phyloP scores from a whole-genome alignment of 2,329 filamentous ascomycete species.

The Penicillium sp. region DNA sequence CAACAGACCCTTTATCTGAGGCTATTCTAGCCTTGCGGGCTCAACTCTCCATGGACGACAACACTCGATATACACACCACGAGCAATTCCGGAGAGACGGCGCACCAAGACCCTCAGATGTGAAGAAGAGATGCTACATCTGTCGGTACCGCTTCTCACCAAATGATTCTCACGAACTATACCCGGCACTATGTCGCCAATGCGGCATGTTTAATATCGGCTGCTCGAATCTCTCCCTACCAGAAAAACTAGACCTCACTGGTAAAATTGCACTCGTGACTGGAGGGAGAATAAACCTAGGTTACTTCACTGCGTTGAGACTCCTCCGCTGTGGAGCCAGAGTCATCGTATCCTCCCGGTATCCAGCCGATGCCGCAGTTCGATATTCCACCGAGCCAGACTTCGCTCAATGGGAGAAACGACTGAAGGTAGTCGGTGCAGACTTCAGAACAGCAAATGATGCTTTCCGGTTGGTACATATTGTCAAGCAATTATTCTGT shows the following conservation, averaged over 20 bases:
- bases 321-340: slow-evolving; percentile 36
- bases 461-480: slow-evolving; percentile 29
- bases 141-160: slow-evolving; percentile 25
- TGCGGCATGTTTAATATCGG: slow-evolving; percentile 38
- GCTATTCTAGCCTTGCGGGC: slow-evolving; percentile 7
- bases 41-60: slow-evolving; percentile 8
- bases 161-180: slow-evolving; percentile 21
- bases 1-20: slow-evolving; percentile 7
- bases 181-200: slow-evolving; percentile 31
- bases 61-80: slow-evolving; percentile 2
- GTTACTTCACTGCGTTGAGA: slow-evolving; percentile 33
- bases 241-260: slow-evolving; percentile 25
- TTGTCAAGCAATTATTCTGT: slow-evolving; percentile 20
- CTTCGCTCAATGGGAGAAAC: slow-evolving; percentile 9
- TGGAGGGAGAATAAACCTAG: slow-evolving; percentile 37
- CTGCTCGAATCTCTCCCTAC: slow-evolving; percentile 28
- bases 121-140: slow-evolving; percentile 32
- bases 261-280: slow-evolving; percentile 35
- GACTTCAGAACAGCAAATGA: slow-evolving; percentile 35
- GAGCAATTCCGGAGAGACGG: neutral
- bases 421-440: slow-evolving; percentile 33
- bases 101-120: neutral
- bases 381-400: slow-evolving; percentile 25
- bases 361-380: slow-evolving; percentile 34
- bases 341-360: slow-evolving; percentile 38